Conservation (phyloP, 148 eudicot genomes). For the Rhododendron simsii region DNA sequence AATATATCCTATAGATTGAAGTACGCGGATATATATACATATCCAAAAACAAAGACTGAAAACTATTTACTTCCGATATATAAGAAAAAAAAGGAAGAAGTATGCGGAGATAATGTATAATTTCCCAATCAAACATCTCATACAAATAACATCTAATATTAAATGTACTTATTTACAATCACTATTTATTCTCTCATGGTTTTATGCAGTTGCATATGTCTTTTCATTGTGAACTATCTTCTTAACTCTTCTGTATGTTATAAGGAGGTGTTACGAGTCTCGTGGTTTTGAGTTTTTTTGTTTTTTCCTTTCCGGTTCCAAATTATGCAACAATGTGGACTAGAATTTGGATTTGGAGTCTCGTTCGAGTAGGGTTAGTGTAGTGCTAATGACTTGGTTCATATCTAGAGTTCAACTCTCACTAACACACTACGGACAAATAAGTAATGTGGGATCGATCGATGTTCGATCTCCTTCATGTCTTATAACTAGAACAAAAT, state of each 20-base stretch:
- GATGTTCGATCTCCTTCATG: not conserved
- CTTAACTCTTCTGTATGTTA: not conserved
- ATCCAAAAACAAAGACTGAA: not conserved
- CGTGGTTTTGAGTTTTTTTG: not conserved
- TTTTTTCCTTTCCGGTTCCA: not conserved
- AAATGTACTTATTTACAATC: not conserved
- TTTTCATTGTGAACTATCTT: not conserved
- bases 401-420: not conserved
- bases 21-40: not conserved
- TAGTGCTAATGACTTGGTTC: not conserved
- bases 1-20: not conserved
- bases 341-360: not conserved
- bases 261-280: not conserved
- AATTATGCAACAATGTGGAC: not conserved
- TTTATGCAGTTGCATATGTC: not conserved
- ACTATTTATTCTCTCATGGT: not conserved
- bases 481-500: not conserved
- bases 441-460: not conserved
- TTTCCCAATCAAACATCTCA: not conserved
- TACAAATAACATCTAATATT: not conserved
- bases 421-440: not conserved
- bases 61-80: not conserved
- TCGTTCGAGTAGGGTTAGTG: too few relatives aligned
- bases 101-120: not conserved
- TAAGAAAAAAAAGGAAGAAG: not conserved